phyloP scores from a whole-genome alignment of 225 moss, liverwort and hornwort species.

The Bryoerythrophyllum caledonicum region DNA sequence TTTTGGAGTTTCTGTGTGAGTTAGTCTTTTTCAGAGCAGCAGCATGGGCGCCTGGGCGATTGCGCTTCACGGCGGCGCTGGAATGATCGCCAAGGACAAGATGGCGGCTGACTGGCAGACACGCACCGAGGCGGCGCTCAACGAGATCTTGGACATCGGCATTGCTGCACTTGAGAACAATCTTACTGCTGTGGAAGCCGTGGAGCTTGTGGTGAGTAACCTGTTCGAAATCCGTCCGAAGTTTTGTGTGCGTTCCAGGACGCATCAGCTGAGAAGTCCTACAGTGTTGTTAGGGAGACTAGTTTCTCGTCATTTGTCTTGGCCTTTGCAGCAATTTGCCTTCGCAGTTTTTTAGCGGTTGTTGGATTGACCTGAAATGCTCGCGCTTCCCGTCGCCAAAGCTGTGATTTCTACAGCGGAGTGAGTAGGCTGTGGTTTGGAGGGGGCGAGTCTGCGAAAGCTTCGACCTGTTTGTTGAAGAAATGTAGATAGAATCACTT shows the following conservation, averaged over 20 bases:
- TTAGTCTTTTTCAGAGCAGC: background rate
- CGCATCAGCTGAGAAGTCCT: background rate
- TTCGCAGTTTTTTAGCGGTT: background rate
- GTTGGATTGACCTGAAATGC: background rate
- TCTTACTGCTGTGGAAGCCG: constrained; percentile 70
- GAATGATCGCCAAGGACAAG: constrained; percentile 63
- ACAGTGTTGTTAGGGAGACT: background rate
- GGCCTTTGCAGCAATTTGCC: background rate
- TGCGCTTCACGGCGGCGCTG: constrained; percentile 97
- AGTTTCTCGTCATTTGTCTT: background rate
- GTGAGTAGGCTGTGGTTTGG: background rate
- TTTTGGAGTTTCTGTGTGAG: background rate
- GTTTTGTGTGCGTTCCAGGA: background rate
- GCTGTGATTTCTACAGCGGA: background rate
- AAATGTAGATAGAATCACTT: background rate
- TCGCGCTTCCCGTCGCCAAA: constrained; percentile 3
- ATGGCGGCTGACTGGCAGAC: constrained; percentile 55
- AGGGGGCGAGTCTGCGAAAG: background rate
- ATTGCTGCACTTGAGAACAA: constrained; percentile 64
- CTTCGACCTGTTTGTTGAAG: background rate
- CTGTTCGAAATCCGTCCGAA: background rate
- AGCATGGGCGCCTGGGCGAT: constrained; percentile 85
- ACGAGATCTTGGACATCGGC: constrained; percentile 79
- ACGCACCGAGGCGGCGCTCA: constrained; percentile 53
- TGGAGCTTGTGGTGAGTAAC: constrained; percentile 84